Conservation (phyloP, 208 protist species). For the Eutreptiella sp. region DNA sequence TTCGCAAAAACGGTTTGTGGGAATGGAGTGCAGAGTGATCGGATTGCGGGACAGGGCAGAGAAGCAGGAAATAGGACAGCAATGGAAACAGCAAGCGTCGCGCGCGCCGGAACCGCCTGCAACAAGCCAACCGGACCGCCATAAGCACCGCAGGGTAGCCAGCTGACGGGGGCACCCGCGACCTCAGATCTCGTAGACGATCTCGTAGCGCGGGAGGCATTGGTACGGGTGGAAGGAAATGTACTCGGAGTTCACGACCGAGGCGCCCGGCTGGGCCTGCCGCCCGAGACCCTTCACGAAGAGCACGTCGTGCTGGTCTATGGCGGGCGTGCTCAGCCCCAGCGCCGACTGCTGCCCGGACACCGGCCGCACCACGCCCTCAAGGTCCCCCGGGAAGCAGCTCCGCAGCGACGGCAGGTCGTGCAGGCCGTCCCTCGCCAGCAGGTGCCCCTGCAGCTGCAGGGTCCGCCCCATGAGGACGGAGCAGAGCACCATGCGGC, state of each 20-base stretch:
- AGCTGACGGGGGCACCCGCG: too few relatives aligned
- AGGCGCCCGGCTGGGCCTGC: neutral
- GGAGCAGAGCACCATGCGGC: neutral
- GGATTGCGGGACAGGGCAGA: too few relatives aligned
- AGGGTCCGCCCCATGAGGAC: neutral
- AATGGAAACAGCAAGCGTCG: too few relatives aligned
- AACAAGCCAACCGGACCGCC: too few relatives aligned
- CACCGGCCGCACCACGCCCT: neutral
- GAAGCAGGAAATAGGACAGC: too few relatives aligned
- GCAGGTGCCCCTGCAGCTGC: slow-evolving; percentile 1
- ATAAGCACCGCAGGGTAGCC: too few relatives aligned
- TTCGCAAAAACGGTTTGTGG: too few relatives aligned
- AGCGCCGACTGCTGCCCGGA: neutral
- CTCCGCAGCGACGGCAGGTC: neutral
- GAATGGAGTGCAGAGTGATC: too few relatives aligned
- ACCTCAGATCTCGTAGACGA: slow-evolving; percentile 1
- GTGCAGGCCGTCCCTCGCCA: neutral
- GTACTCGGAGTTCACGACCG: neutral
- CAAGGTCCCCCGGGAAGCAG: neutral
- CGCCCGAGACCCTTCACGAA: neutral
- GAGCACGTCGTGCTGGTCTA: too few relatives aligned
- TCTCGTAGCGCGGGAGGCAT: slow-evolving; percentile 2
- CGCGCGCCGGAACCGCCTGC: too few relatives aligned
- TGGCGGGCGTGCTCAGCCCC: too few relatives aligned
- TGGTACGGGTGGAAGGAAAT: neutral